These are phyloP conservation scores for Xylaria palmicola DNA, from an alignment of 495 filamentous ascomycete species.

Conservation along the genomic window DNA sequence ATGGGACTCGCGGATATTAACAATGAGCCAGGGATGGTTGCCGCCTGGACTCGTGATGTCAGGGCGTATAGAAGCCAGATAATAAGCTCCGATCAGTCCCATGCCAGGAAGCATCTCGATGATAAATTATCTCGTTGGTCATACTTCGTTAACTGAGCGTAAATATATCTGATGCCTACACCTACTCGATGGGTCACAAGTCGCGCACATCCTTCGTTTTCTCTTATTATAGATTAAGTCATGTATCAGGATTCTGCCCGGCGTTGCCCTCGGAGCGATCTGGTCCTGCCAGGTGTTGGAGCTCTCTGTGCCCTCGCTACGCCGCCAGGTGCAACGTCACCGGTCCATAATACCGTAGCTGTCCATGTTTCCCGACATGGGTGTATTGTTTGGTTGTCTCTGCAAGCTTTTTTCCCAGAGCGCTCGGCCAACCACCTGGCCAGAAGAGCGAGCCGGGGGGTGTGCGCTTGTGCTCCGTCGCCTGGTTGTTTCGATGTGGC, in stretches of 20 bases:
- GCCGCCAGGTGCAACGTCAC: slow-evolving; percentile 1
- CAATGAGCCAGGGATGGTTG: background rate
- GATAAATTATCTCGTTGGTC: too few relatives aligned
- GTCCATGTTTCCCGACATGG: background rate
- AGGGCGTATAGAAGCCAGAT: background rate
- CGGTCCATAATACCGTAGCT: background rate
- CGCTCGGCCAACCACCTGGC: slow-evolving; percentile 2
- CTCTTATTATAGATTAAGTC: background rate
- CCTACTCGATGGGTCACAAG: background rate
- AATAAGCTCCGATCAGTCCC: slow-evolving; percentile 2
- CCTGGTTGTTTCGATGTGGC: background rate
- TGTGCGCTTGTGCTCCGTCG: slow-evolving; percentile 4
- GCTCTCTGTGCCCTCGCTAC: background rate
- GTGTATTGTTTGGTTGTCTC: background rate
- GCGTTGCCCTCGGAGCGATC: background rate
- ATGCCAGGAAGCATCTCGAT: background rate
- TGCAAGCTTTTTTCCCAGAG: background rate
- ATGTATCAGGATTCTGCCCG: background rate
- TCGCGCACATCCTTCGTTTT: background rate
- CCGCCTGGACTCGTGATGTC: slow-evolving; percentile 2
- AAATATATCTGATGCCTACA: background rate
- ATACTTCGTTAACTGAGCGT: background rate
- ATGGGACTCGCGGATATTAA: background rate
- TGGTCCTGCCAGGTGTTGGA: background rate
- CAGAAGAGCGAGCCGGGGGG: slow-evolving; percentile 1